These are phyloP conservation scores for Beauveria bassiana DNA, from an alignment of 2,329 filamentous ascomycete genomes.

Conservation along the genomic window DNA sequence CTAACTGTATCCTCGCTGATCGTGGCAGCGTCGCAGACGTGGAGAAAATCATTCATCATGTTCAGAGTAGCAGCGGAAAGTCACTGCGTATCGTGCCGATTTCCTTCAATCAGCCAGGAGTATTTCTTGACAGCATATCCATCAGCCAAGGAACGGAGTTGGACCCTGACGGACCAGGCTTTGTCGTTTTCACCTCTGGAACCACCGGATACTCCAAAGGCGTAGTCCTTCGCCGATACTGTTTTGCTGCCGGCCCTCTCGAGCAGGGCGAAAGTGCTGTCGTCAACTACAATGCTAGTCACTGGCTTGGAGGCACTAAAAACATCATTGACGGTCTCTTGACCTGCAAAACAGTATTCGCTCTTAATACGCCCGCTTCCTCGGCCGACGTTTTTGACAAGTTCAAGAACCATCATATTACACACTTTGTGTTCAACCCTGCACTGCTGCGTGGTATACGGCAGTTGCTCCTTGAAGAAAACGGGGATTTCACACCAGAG, in stretches of 20 bases:
- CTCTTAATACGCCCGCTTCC: conserved; percentile 9
- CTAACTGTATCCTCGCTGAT: conserved; percentile 12
- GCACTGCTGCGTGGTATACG: conserved; percentile 14
- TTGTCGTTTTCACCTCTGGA: conserved; percentile 50
- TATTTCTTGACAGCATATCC: background rate
- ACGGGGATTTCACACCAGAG: background rate
- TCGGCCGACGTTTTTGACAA: conserved; percentile 12
- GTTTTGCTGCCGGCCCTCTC: background rate
- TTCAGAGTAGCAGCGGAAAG: background rate
- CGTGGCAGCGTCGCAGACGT: background rate
- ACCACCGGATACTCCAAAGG: conserved; percentile 73
- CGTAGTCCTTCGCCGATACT: conserved; percentile 47
- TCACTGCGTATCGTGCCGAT: background rate
- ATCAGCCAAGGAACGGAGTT: conserved; percentile 12
- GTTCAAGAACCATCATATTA: conserved; percentile 12
- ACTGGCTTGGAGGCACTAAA: conserved; percentile 16
- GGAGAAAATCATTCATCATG: background rate
- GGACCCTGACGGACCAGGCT: conserved; percentile 12
- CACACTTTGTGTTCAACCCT: conserved; percentile 12
- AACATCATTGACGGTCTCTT: conserved; percentile 12
- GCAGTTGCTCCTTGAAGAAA: conserved; percentile 8
- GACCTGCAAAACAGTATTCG: conserved; percentile 13
- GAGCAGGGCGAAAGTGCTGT: conserved; percentile 5
- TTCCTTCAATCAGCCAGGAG: background rate
- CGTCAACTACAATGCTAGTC: conserved; percentile 14